Conservation (phyloP, 805 yeast species). For the Zygosaccharomyces pseudorouxii region DNA sequence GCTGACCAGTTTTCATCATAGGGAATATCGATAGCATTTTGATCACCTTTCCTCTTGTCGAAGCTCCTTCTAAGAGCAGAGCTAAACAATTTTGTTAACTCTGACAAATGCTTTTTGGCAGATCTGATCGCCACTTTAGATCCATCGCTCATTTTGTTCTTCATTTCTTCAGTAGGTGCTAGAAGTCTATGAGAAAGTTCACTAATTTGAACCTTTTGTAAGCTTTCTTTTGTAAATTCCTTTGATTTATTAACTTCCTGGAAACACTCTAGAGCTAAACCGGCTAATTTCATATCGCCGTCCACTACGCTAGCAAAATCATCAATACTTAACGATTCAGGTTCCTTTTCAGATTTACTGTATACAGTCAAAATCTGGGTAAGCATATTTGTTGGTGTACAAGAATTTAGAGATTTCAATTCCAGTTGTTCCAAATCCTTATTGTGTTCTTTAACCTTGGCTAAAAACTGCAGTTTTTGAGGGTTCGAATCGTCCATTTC, state of each 20-base stretch:
- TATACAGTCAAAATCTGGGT: conserved; percentile 38
- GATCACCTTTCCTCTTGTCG: conserved; percentile 25
- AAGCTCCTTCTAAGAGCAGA: conserved; percentile 29
- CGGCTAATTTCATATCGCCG: conserved; percentile 23
- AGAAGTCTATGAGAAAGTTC: conserved; percentile 16
- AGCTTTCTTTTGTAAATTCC: conserved; percentile 12
- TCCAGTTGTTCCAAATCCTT: conserved; percentile 21
- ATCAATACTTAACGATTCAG: conserved; percentile 23
- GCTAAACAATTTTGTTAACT: conserved; percentile 24
- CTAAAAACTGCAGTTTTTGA: conserved; percentile 23
- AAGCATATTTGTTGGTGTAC: conserved; percentile 47
- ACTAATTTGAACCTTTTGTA: conserved; percentile 15
- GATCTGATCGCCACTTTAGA: conserved; percentile 25
- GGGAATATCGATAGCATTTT: conserved; percentile 32
- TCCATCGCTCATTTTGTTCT: conserved; percentile 23
- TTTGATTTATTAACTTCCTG: conserved; percentile 25
- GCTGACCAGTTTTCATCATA: conserved; percentile 51
- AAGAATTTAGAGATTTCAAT: conserved; percentile 23
- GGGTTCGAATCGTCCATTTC: conserved; percentile 26
- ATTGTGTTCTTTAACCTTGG: conserved; percentile 26
- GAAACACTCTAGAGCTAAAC: conserved; percentile 22
- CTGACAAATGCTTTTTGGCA: conserved; percentile 26
- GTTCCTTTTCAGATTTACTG: conserved; percentile 17
- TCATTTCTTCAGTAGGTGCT: conserved; percentile 21
- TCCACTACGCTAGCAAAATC: conserved; percentile 39